phyloP scores from a whole-genome alignment of 345 rosid species.

The Citrus sinensis region DVS_A1.0 CM039166.1:20596001-20596500 shows the following conservation, averaged over 20 bases:
- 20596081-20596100: slow-evolving; percentile 54
- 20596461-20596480: slow-evolving; percentile 19
- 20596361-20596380: not conserved
- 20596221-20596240: slow-evolving; percentile 63
- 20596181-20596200: slow-evolving; percentile 26
- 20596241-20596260: slow-evolving; percentile 62
- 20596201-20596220: slow-evolving; percentile 17
- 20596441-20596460: not conserved
- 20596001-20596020: slow-evolving; percentile 53
- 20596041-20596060: slow-evolving; percentile 62
- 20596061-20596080: slow-evolving; percentile 43
- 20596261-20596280: slow-evolving; percentile 31
- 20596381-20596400: not conserved
- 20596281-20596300: slow-evolving; percentile 43
- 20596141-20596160: slow-evolving; percentile 54
- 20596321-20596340: slow-evolving; percentile 46
- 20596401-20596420: not conserved
- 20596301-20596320: slow-evolving; percentile 42
- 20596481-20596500: not conserved
- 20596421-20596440: not conserved
- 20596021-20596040: slow-evolving; percentile 45
- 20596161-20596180: slow-evolving; percentile 41
- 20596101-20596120: slow-evolving; percentile 49
- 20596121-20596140: slow-evolving; percentile 60
- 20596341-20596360: not conserved